Conservation (phyloP, 2,329 filamentous ascomycete genomes). For the Truncatella angustata region DNA sequence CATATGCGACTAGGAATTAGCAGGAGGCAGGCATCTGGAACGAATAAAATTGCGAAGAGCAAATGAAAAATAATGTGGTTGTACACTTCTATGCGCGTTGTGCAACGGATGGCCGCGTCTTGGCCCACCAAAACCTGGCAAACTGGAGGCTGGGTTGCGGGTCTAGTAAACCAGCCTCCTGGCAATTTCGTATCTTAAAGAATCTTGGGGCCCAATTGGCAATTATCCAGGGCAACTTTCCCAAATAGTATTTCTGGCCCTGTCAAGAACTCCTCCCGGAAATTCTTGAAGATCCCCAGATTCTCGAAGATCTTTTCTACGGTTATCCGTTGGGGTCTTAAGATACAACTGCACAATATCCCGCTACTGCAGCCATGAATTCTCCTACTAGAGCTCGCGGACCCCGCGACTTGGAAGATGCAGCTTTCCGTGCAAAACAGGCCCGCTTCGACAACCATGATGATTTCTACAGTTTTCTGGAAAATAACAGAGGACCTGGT, state of each 20-base stretch:
- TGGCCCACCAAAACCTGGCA: neutral
- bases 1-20: neutral
- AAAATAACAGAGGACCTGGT: conserved; percentile 22
- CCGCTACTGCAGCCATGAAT: conserved; percentile 15
- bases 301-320: too few species aligned
- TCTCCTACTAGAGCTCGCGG: conserved; percentile 17
- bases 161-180: neutral
- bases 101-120: neutral
- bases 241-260: neutral
- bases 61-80: neutral
- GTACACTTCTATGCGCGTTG: neutral
- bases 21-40: neutral
- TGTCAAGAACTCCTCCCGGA: too few species aligned
- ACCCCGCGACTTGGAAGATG: conserved; percentile 22
- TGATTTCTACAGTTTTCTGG: conserved; percentile 31
- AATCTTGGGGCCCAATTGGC: neutral
- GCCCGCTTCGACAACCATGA: conserved; percentile 27
- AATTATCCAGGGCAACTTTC: neutral
- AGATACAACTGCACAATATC: conserved; percentile 7
- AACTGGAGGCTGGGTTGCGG: neutral
- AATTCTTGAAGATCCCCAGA: too few species aligned
- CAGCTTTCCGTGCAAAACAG: conserved; percentile 11
- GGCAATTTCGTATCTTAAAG: neutral
- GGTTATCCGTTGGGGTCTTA: neutral
- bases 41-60: neutral